Percentiles rank a stretch among this genome's conserved stretches.
phyloP scores from a whole-genome alignment of 106 monocot genomes.

The Allium cepa region DNA sequence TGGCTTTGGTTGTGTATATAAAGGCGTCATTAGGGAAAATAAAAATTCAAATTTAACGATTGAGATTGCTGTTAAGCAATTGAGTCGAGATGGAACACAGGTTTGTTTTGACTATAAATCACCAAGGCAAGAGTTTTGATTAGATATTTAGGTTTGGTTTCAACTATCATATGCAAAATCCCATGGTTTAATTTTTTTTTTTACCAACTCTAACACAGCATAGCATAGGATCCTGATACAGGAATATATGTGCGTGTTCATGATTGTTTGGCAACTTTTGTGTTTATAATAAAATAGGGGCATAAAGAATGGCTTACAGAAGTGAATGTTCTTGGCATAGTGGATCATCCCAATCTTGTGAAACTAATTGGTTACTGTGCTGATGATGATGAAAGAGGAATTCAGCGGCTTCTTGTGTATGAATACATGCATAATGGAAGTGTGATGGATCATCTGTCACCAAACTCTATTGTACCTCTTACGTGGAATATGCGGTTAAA shows the following conservation, averaged over 20 bases:
- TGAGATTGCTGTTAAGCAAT: slow-evolving; percentile 73
- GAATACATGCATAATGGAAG: slow-evolving; percentile 48
- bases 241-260: too few relatives aligned
- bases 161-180: too few relatives aligned
- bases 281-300: slow-evolving; percentile 15
- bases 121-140: not conserved
- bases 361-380: slow-evolving; percentile 49
- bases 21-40: slow-evolving; percentile 34
- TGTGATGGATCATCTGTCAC: slow-evolving; percentile 30
- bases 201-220: not conserved
- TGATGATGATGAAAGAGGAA: slow-evolving; percentile 47
- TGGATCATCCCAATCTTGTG: slow-evolving; percentile 42
- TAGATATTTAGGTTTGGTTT: too few relatives aligned
- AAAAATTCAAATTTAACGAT: slow-evolving; percentile 35
- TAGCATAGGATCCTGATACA: too few relatives aligned
- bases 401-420: slow-evolving; percentile 41
- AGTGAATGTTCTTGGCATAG: slow-evolving; percentile 46
- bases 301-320: slow-evolving; percentile 52
- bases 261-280: not conserved
- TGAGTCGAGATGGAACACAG: slow-evolving; percentile 25
- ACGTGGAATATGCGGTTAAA: slow-evolving; percentile 41
- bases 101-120: slow-evolving; percentile 1
- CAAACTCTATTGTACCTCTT: slow-evolving; percentile 19
- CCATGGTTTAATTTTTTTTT: too few relatives aligned
- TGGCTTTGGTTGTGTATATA: slow-evolving; percentile 84